These are phyloP conservation scores for Auricularia cornea DNA, from an alignment of 768 basidiomycete species.

Conservation along the genomic window DNA sequence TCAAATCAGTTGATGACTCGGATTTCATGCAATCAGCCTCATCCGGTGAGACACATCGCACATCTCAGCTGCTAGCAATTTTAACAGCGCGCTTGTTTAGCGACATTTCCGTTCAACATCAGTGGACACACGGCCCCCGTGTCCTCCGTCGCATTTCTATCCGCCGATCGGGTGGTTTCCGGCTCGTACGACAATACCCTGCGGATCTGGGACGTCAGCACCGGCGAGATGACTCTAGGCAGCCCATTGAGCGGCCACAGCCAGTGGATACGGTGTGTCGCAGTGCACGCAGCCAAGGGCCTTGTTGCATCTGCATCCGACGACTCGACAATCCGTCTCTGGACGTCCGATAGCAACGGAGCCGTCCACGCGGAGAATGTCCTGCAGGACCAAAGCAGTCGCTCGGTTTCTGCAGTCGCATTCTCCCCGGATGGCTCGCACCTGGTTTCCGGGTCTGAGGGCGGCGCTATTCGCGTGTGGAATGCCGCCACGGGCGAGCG, in stretches of 20 bases:
- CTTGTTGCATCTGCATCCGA: slow-evolving; percentile 13
- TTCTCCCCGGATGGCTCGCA: slow-evolving; percentile 19
- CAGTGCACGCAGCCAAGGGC: slow-evolving; percentile 7
- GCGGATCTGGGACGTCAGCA: background rate
- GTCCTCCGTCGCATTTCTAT: slow-evolving; percentile 5
- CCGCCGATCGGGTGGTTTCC: slow-evolving; percentile 4
- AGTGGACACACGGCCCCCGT: background rate
- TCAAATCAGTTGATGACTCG: no score
- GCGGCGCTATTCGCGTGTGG: slow-evolving; percentile 22
- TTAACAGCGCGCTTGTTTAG: background rate
- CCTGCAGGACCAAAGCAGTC: background rate
- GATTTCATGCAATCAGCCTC: no score
- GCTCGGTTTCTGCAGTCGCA: slow-evolving; percentile 3
- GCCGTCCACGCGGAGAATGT: background rate
- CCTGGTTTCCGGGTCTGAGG: slow-evolving; percentile 23
- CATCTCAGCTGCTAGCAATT: background rate
- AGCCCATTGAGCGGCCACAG: slow-evolving; percentile 1
- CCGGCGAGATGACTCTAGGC: background rate
- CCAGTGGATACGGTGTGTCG: slow-evolving; percentile 2
- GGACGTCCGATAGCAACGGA: slow-evolving; percentile 6
- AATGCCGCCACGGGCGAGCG: slow-evolving; percentile 15
- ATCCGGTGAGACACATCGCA: no score
- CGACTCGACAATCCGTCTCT: slow-evolving; percentile 9
- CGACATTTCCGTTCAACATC: background rate
- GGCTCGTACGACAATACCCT: slow-evolving; percentile 6